Conservation (phyloP, 1,284 basidiomycete species). For the Leccinum pachyderme region DNA sequence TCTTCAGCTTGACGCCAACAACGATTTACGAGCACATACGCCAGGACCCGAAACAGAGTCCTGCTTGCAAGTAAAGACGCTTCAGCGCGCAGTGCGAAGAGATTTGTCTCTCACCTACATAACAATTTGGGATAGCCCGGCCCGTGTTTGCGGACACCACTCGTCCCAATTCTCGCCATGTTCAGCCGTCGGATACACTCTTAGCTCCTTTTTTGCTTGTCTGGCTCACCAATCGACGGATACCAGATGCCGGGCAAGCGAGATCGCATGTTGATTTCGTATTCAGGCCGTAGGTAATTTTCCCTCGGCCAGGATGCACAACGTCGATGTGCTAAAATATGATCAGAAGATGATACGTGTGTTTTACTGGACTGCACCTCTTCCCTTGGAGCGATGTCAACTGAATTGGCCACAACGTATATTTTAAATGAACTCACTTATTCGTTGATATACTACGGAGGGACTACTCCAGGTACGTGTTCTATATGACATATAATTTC, state of each 20-base stretch:
- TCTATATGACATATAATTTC: background rate
- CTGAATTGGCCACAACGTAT: background rate
- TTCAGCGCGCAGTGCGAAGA: background rate
- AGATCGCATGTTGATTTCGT: background rate
- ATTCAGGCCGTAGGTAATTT: background rate
- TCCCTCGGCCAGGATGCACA: background rate
- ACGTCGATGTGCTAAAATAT: background rate
- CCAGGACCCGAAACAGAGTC: background rate
- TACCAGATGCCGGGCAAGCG: background rate
- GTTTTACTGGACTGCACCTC: background rate
- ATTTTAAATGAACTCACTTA: no score
- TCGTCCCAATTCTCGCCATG: background rate
- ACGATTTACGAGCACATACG: background rate
- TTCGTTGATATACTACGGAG: background rate
- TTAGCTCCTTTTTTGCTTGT: background rate
- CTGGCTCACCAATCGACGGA: background rate
- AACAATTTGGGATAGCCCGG: background rate
- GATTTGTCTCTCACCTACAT: constrained; percentile 9
- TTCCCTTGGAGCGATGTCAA: background rate
- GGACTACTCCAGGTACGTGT: background rate
- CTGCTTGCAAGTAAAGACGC: background rate
- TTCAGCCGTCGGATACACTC: background rate
- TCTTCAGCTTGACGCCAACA: no score
- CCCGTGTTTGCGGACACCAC: constrained; percentile 9
- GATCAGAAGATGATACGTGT: background rate